Evolutionary conservation across 2,329 filamentous ascomycete species (phyloP).

Genomic region (Pochonia chlamydosporia): DNA sequence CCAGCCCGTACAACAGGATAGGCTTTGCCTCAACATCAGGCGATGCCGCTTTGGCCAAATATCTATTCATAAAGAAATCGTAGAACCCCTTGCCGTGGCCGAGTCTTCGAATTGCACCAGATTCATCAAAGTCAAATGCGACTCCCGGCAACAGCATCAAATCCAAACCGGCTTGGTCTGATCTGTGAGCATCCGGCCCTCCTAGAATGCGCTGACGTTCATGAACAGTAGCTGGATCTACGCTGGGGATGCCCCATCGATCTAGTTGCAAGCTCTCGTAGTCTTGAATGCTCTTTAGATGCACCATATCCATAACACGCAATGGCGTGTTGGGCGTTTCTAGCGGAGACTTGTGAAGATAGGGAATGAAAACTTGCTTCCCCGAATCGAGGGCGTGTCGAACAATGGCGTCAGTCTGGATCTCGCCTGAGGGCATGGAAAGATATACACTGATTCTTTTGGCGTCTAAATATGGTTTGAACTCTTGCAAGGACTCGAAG

Average conservation of each 20-base stretch:
- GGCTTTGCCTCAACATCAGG: constrained; percentile 26
- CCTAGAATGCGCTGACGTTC: constrained; percentile 69
- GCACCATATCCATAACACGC: constrained; percentile 91
- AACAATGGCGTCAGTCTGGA: constrained; percentile 79
- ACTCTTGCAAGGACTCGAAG: constrained; percentile 57
- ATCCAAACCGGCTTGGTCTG: constrained; percentile 57
- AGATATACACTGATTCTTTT: constrained; percentile 78
- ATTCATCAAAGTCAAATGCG: constrained; percentile 67
- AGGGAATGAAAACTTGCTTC: constrained; percentile 89
- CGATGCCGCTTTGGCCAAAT: constrained; percentile 41
- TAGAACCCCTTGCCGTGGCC: constrained; percentile 98
- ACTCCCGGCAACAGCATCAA: constrained; percentile 89
- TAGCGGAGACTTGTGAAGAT: constrained; percentile 61
- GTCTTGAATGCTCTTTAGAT: constrained; percentile 65
- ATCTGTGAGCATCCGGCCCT: constrained; percentile 40
- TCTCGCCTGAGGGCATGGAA: constrained; percentile 84
- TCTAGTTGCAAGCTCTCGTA: constrained; percentile 73
- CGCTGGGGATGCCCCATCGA: constrained; percentile 91
- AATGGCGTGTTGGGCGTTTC: constrained; percentile 47
- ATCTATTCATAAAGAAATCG: constrained; percentile 83
- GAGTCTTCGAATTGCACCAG: constrained; percentile 61
- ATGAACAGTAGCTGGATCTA: constrained; percentile 59
- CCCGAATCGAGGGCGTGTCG: constrained; percentile 68
- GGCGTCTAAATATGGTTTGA: constrained; percentile 71
- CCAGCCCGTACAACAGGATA: constrained; percentile 65